Base-by-base conservation (phyloP, 495 filamentous ascomycete species). In the Antarctomyces pellizariae region DNA sequence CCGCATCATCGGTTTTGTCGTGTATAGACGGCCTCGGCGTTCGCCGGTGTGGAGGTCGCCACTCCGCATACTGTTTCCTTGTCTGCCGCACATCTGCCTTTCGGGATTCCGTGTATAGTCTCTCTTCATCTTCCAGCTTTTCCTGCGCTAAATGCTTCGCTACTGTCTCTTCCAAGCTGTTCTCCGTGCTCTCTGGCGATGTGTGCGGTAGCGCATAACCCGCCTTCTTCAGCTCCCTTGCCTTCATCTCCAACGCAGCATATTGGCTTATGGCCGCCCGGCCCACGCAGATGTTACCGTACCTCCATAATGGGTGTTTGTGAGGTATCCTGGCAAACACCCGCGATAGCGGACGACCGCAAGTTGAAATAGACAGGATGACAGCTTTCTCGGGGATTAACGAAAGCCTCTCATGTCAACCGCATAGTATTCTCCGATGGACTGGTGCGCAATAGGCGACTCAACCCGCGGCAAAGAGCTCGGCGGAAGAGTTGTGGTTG, bases 291-390 rank as follows among this genome's bases (percentile, higher is more conserved):
- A 34, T 37, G 56, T 51, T 57, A 63, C 52, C 53, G 54, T 24
- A 43, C 28, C 24, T 43, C 50, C 61, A 64, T 63, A 12, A 26
- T 29, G 35, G 33, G 36, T 30, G 34, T 40, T 47, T 54, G 43
- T 33, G 44, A 35, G 47, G 51, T 60, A 62, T 62, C 52, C 50
- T 47, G 45, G 50, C 47, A 43, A 52, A 46, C 42, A 53, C 54
- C 55, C 56, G 59, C 55, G 45, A 49, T 28, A 48, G 56, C 49
- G 58, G 51, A 30, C 28, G 30, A 25, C 25, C 24, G 31, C 26
- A 30, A 18, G 17, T 22, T 31, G 28, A 28, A 37, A 31, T 19
- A 43, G 39, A 39, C 39, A 43, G 39, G 36, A 38, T 42, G 39
- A 36, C 30, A 10, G 31, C 16, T 31, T n/a, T 34, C 22, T 38